Evolutionary conservation across 163 green algal genomes (phyloP), one percentile per base, ranked within the genome.

Genomic region (Chlamydomonas reinhardtii): DNA sequence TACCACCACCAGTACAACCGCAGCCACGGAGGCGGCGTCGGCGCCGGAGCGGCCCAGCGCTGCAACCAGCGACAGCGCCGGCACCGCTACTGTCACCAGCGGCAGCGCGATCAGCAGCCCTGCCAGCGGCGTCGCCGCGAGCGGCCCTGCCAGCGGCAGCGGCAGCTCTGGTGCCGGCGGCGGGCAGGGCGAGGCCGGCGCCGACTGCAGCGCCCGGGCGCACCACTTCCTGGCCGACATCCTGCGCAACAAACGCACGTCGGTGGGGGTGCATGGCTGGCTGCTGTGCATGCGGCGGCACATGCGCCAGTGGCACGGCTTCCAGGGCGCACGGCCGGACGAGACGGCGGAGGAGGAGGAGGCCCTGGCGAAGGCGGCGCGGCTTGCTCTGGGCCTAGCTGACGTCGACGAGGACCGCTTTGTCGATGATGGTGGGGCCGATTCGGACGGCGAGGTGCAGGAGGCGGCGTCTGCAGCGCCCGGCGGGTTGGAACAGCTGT

Each of bases 221-320:
- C 77, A 84, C 37, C 77, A 75, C 43, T 84, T 74, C 64, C 52
- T 68, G 39, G 24, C 73, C 27, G 62, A 43, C 12, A 39, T 84
- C n/a, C 37, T 84, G 65, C 62, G 76, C 12, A 56, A 15, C 27
- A 43, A n/a, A 2, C 35, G 62, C 27, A 0, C n/a, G 2, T n/a
- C 4, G 12, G 37, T 64, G 0, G 62, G 62, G 19, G 37, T 74
- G 25, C 43, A 64, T 17, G 32, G 8, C 61, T 83, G 76, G 76
- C 62, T 83, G 62, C 4, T 43, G 25, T 19, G 25, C 14, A 22
- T 83, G 37, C n/a, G 68, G 76, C 25, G 27, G 35, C 76, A 83
- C 37, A 3, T 83, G 76, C 76, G 76, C 9, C 25, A 35, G 32
- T 83, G 62, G 62, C 76, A 83, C 37, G 76, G 62, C 16, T 22